Conservation (phyloP, 2,329 filamentous ascomycete species). For the Westerdykella aurantiaca region DNA sequence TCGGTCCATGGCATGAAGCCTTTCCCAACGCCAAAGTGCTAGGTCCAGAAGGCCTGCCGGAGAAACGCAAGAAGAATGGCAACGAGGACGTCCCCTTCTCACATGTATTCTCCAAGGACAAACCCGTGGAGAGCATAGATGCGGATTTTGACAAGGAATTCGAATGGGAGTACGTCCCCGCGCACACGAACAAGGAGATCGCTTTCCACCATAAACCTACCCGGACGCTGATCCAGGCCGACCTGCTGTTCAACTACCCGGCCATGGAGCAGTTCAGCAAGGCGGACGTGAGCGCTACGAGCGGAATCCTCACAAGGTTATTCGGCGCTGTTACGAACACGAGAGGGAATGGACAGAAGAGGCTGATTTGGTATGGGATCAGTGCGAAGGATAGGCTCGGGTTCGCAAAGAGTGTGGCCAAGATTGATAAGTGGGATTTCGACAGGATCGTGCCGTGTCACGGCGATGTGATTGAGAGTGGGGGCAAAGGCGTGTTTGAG, state of each 20-base stretch:
- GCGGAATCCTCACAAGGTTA: conserved; percentile 56
- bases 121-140: conserved; percentile 49
- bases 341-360: conserved; percentile 67
- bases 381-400: conserved; percentile 57
- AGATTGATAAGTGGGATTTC: conserved; percentile 78
- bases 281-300: conserved; percentile 48
- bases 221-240: conserved; percentile 75
- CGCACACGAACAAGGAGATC: conserved; percentile 77
- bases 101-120: conserved; percentile 51
- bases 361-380: conserved; percentile 74
- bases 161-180: conserved; percentile 73
- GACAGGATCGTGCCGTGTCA: conserved; percentile 84
- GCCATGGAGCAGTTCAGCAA: conserved; percentile 71
- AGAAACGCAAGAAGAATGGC: conserved; percentile 64
- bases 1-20: conserved; percentile 74
- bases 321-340: conserved; percentile 55
- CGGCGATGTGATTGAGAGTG: conserved; percentile 75
- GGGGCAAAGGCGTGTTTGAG: conserved; percentile 52
- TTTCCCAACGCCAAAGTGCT: conserved; percentile 76
- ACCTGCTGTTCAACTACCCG: conserved; percentile 88
- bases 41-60: conserved; percentile 73
- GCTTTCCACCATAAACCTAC: conserved; percentile 81
- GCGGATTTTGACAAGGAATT: conserved; percentile 84
- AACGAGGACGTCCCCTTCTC: conserved; percentile 58
- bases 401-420: conserved; percentile 63